Evolutionary conservation across 1,284 basidiomycete genomes (phyloP).

Genomic region (Tranzscheliella williamsii): DNA sequence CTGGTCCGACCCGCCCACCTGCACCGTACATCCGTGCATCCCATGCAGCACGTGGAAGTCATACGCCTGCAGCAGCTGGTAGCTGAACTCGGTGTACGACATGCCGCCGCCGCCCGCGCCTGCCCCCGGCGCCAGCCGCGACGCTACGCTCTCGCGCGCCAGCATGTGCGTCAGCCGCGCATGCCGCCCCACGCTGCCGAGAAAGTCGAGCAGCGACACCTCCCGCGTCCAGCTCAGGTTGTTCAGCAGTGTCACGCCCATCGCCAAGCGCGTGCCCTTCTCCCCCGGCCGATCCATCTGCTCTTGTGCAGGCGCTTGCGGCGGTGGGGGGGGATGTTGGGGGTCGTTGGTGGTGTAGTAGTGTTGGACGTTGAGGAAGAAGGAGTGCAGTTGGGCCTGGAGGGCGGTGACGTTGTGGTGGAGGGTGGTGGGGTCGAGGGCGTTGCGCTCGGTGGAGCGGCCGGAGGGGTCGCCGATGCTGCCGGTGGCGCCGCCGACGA

Average conservation of each 20-base stretch:
- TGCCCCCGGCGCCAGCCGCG: conserved; percentile 9
- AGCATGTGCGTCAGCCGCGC: conserved; percentile 88
- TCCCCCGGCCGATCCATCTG: background rate
- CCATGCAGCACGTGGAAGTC: conserved; percentile 83
- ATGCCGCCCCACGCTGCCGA: conserved; percentile 78
- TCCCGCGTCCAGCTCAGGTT: conserved; percentile 82
- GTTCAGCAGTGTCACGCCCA: conserved; percentile 65
- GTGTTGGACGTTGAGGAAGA: conserved; percentile 71
- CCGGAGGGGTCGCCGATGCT: conserved; percentile 97
- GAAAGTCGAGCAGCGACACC: conserved; percentile 79
- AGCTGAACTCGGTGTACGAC: conserved; percentile 95
- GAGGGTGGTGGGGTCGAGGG: conserved; percentile 69
- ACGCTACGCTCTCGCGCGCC: conserved; percentile 80
- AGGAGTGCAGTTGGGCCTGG: conserved; percentile 69
- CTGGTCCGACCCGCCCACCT: conserved; percentile 95
- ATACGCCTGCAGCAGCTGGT: conserved; percentile 94
- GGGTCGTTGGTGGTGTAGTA: conserved; percentile 58
- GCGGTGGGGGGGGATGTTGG: too few species aligned
- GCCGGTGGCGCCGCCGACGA: conserved; percentile 87
- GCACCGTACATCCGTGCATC: conserved; percentile 74
- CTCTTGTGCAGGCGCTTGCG: too few species aligned
- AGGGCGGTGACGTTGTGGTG: conserved; percentile 73
- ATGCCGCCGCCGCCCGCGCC: conserved; percentile 67
- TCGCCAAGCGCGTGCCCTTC: conserved; percentile 6
- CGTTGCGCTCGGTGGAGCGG: conserved; percentile 77